phyloP scores from a whole-genome alignment of 1,284 basidiomycete species.

The Malassezia psittaci region DNA sequence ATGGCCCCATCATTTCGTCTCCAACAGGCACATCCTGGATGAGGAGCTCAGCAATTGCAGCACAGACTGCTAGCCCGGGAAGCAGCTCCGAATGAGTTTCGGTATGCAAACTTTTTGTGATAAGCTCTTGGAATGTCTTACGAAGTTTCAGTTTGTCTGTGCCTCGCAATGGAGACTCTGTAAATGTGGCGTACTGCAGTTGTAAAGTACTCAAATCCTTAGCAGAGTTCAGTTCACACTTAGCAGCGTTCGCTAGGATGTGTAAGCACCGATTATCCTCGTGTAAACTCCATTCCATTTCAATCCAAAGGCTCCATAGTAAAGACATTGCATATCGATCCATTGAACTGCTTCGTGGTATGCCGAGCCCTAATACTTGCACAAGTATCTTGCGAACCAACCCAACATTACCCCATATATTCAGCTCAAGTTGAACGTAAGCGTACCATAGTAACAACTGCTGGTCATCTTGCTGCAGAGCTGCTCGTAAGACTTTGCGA shows the following conservation, averaged over 20 bases:
- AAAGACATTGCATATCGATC: not conserved
- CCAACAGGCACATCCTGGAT: not conserved
- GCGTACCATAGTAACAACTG: slow-evolving; percentile 7
- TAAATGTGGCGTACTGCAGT: not conserved
- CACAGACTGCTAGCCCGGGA: not conserved
- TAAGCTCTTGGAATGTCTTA: not conserved
- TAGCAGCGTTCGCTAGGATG: not conserved
- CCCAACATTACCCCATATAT: not conserved
- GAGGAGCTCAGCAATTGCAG: not conserved
- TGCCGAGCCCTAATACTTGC: not conserved
- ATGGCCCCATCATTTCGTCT: not conserved
- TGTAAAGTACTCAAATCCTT: not conserved
- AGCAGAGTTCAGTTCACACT: not conserved
- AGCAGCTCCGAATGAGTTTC: not conserved
- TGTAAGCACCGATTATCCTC: not conserved
- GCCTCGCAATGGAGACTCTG: not conserved
- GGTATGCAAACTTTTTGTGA: not conserved
- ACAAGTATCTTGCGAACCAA: not conserved
- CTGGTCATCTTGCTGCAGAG: not conserved
- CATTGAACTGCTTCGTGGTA: not conserved
- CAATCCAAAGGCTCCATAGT: slow-evolving; percentile 14
- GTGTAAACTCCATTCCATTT: not conserved
- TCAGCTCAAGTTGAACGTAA: slow-evolving; percentile 11
- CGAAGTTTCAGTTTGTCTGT: slow-evolving; percentile 7
- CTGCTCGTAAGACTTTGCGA: not conserved